These are phyloP conservation scores for Apium graveolens DNA, from an alignment of 129 eudicot genomes.

Conservation along the genomic window DNA sequence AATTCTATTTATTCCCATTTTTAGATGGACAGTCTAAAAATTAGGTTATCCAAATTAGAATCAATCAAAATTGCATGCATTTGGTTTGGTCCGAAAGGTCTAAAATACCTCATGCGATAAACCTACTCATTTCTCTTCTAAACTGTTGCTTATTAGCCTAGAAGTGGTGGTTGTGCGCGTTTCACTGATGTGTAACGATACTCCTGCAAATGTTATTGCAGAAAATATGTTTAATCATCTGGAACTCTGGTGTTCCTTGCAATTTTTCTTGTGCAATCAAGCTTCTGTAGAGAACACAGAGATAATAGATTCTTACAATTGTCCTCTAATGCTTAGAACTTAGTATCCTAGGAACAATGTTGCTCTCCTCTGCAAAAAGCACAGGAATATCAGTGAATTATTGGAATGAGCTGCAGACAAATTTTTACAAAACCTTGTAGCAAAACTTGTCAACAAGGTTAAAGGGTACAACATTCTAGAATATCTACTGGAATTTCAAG, in stretches of 20 bases:
- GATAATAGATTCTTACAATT: not conserved
- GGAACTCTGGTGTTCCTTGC: not conserved
- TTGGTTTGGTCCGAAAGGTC: not conserved
- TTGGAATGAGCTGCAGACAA: not conserved
- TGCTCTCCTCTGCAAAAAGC: not conserved
- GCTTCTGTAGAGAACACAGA: not conserved
- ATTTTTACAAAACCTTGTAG: not conserved
- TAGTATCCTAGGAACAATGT: not conserved
- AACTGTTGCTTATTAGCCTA: too few species aligned
- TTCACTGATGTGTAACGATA: too few species aligned
- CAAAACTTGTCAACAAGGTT: not conserved
- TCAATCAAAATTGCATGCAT: not conserved
- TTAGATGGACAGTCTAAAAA: not conserved
- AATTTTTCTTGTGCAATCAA: not conserved
- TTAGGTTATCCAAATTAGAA: not conserved
- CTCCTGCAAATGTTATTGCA: not conserved
- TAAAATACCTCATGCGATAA: too few species aligned
- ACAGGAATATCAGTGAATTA: conserved; percentile 2
- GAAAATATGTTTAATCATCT: not conserved
- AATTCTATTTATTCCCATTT: not conserved
- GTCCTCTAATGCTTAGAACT: conserved; percentile 4
- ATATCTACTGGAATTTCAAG: not conserved
- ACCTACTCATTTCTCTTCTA: too few species aligned
- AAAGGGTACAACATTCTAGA: not conserved
- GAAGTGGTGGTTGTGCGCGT: too few species aligned